Evolutionary conservation across 208 protist genomes (phyloP).

Genomic region (Phytomonas sp.): DNA sequence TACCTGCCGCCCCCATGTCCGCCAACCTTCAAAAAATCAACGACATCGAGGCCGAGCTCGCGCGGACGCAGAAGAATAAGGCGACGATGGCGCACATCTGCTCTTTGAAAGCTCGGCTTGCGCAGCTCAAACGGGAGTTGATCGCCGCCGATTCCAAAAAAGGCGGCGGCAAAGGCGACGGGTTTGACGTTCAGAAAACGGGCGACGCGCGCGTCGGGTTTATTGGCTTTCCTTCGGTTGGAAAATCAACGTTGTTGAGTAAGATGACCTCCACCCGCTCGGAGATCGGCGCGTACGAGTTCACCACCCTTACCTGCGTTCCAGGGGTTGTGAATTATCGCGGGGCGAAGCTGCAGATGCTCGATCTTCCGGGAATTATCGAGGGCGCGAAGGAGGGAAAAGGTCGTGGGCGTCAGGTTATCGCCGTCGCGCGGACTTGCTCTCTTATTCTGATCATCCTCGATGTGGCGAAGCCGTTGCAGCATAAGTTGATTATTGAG

Average conservation of each 20-base stretch:
- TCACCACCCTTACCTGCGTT: constrained; percentile 98
- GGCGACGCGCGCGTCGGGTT: constrained; percentile 94
- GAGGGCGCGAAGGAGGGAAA: constrained; percentile 99
- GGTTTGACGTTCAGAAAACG: constrained; percentile 98
- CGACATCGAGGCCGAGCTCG: constrained; percentile 96
- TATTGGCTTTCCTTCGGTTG: constrained; percentile 97
- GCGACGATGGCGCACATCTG: constrained; percentile 96
- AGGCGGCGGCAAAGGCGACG: constrained; percentile 87
- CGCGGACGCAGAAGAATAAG: constrained; percentile 98
- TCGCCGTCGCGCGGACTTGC: constrained; percentile 95
- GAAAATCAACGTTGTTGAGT: constrained; percentile 96
- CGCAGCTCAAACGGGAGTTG: constrained; percentile 96
- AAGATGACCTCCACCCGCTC: constrained; percentile 97
- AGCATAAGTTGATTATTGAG: constrained; percentile 94
- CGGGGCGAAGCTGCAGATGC: constrained; percentile 92
- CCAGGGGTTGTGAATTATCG: constrained; percentile 95
- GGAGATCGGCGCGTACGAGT: constrained; percentile 98
- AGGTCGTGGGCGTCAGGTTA: constrained; percentile 97
- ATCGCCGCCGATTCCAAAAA: constrained; percentile 87
- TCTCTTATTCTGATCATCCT: constrained; percentile 98
- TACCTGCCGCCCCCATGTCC: constrained; percentile 10
- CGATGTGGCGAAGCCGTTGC: constrained; percentile 96
- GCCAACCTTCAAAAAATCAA: constrained; percentile 89
- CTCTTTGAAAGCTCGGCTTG: constrained; percentile 96
- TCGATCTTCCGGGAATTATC: constrained; percentile 98